These are phyloP conservation scores for Colletotrichum phormii DNA, from an alignment of 2,329 filamentous ascomycete genomes.

Conservation along the genomic window DNA sequence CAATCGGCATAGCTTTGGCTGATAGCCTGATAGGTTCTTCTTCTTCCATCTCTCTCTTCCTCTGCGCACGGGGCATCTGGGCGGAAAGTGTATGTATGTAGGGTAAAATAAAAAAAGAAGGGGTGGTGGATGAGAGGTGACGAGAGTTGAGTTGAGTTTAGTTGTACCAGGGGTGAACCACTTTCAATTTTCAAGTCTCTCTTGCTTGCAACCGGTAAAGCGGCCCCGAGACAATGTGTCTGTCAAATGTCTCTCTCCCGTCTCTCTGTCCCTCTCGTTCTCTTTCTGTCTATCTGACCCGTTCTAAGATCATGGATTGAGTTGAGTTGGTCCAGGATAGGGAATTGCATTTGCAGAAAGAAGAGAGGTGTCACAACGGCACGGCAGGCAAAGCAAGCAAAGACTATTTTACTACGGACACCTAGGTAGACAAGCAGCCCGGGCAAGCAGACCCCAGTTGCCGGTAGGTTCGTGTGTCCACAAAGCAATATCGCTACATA, in stretches of 20 bases:
- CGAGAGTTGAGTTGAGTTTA: neutral
- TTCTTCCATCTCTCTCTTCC: neutral
- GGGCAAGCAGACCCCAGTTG: neutral
- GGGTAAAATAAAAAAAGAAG: neutral
- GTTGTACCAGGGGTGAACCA: too few species aligned
- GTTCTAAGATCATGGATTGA: slow-evolving; percentile 15
- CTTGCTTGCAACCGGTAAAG: too few species aligned
- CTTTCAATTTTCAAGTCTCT: too few species aligned
- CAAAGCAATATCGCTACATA: neutral
- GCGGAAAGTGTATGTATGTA: slow-evolving; percentile 2
- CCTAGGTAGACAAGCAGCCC: neutral
- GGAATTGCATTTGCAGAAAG: slow-evolving; percentile 5
- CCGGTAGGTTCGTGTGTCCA: slow-evolving; percentile 3
- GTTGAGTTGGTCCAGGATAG: slow-evolving; percentile 20
- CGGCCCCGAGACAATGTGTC: too few species aligned
- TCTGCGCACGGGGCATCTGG: slow-evolving; percentile 7
- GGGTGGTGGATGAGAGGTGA: neutral
- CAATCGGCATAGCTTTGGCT: neutral
- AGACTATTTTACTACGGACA: neutral
- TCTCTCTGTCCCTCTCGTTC: neutral
- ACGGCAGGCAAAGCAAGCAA: neutral
- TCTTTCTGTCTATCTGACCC: too few species aligned
- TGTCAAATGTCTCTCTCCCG: neutral
- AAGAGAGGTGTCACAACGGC: neutral
- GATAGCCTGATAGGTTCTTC: neutral